Evolutionary conservation across 495 filamentous ascomycete genomes (phyloP).

Genomic region (Filosporella fistucella): DNA sequence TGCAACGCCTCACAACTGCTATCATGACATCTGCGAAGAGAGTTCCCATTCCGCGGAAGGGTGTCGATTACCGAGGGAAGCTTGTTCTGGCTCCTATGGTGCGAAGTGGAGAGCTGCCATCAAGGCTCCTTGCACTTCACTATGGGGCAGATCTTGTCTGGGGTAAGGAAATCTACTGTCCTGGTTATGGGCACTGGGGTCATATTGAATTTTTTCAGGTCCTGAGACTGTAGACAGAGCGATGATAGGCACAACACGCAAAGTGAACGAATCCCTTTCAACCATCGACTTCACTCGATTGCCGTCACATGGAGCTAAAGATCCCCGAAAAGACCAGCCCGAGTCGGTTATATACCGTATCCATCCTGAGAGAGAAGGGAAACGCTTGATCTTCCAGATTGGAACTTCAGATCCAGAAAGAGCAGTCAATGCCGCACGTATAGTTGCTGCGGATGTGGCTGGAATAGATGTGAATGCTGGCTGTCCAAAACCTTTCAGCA

Average conservation of each 20-base stretch:
- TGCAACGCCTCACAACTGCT: constrained; percentile 22
- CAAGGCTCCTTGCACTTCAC: constrained; percentile 77
- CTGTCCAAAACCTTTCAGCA: constrained; percentile 94
- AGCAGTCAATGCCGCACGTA: constrained; percentile 75
- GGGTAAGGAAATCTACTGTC: constrained; percentile 46
- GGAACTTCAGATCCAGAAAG: constrained; percentile 76
- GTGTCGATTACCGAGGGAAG: constrained; percentile 90
- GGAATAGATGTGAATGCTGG: constrained; percentile 97
- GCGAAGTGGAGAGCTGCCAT: constrained; percentile 88
- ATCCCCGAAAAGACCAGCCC: constrained; percentile 36
- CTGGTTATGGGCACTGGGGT: no score
- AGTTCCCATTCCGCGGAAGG: constrained; percentile 80
- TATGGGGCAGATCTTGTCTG: constrained; percentile 97
- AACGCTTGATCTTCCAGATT: constrained; percentile 81
- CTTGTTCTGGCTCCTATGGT: constrained; percentile 97
- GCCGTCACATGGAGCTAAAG: constrained; percentile 59
- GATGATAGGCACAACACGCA: constrained; percentile 78
- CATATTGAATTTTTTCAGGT: constrained; percentile 35
- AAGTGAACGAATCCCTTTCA: constrained; percentile 64
- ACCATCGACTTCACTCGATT: constrained; percentile 79
- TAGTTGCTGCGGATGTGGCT: constrained; percentile 80
- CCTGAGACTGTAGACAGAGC: constrained; percentile 91
- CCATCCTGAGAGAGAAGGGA: constrained; percentile 67
- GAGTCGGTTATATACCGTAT: constrained; percentile 81
- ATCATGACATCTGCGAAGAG: constrained; percentile 58